Conservation (phyloP, 2,329 filamentous ascomycete genomes). For the Apiospora aurea region DNA sequence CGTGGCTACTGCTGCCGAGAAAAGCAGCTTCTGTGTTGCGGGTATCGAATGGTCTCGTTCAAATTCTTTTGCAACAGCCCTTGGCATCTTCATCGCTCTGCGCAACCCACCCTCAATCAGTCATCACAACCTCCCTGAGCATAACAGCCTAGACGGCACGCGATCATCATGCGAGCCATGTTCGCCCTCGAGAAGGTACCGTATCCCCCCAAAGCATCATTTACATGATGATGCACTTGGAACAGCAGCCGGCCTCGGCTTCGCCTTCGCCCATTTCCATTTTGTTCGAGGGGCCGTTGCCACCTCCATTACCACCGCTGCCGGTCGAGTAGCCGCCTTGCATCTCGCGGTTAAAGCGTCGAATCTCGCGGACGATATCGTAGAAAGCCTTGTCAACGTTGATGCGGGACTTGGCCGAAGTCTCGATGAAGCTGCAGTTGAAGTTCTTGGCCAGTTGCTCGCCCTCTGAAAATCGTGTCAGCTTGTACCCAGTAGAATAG, state of each 20-base stretch:
- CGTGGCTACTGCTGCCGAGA: slow-evolving; percentile 24
- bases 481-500: not conserved
- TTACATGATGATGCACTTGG: slow-evolving; percentile 90
- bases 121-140: not conserved
- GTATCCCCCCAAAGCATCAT: not conserved
- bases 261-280: slow-evolving; percentile 80
- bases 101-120: not conserved
- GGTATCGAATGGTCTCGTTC: slow-evolving; percentile 25
- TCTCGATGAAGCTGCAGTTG: slow-evolving; percentile 98
- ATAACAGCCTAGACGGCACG: slow-evolving; percentile 10
- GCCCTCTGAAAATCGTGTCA: slow-evolving; percentile 69
- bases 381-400: slow-evolving; percentile 99
- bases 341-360: slow-evolving; percentile 98
- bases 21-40: slow-evolving; percentile 24
- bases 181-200: not conserved
- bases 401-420: slow-evolving; percentile 96
- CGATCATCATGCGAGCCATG: not conserved
- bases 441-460: slow-evolving; percentile 86
- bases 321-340: slow-evolving; percentile 82
- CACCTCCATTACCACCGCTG: slow-evolving; percentile 69
- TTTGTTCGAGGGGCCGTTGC: slow-evolving; percentile 70
- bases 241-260: slow-evolving; percentile 79
- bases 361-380: slow-evolving; percentile 96
- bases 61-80: slow-evolving; percentile 21
- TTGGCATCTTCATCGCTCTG: slow-evolving; percentile 1